A percentile compares a stretch with the other conserved stretches of the same genome.
phyloP scores from a whole-genome alignment of 2,329 filamentous ascomycete species.

The Ceratocystis destructans region DNA sequence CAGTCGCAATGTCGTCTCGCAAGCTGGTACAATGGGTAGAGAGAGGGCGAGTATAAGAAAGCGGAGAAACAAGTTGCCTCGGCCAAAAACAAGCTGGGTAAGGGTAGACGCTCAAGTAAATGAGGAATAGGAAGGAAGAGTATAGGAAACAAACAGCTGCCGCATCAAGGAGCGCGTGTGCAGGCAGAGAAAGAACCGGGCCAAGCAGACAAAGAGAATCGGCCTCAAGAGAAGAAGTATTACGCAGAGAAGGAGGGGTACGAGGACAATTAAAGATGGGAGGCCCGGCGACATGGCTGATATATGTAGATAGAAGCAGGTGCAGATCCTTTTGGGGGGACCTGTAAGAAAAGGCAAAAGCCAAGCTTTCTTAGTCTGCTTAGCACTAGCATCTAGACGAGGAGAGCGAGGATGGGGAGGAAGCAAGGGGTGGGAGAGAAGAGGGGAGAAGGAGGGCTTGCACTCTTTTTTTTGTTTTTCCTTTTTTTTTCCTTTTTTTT shows the following conservation, averaged over 20 bases:
- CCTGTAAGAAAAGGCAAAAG: background rate
- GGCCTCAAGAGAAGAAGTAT: background rate
- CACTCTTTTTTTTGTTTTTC: background rate
- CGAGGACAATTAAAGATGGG: background rate
- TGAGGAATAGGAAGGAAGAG: background rate
- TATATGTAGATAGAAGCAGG: background rate
- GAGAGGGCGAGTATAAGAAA: background rate
- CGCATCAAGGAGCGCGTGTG: background rate
- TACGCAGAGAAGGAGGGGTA: background rate
- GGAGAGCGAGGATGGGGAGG: background rate
- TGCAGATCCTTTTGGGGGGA: background rate
- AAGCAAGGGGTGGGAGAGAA: background rate
- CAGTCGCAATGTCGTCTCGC: too few relatives aligned
- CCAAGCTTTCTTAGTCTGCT: background rate
- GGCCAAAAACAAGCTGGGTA: background rate
- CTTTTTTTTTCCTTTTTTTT: background rate
- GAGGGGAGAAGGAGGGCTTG: background rate
- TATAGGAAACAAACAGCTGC: background rate
- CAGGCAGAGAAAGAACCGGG: background rate
- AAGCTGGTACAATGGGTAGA: too few relatives aligned
- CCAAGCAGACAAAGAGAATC: background rate
- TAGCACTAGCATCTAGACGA: background rate
- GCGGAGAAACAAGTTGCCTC: background rate
- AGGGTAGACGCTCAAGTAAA: background rate
- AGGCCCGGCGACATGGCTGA: background rate